phyloP scores from a whole-genome alignment of 2,329 filamentous ascomycete species.

The Aspergillus uvarum region DNA sequence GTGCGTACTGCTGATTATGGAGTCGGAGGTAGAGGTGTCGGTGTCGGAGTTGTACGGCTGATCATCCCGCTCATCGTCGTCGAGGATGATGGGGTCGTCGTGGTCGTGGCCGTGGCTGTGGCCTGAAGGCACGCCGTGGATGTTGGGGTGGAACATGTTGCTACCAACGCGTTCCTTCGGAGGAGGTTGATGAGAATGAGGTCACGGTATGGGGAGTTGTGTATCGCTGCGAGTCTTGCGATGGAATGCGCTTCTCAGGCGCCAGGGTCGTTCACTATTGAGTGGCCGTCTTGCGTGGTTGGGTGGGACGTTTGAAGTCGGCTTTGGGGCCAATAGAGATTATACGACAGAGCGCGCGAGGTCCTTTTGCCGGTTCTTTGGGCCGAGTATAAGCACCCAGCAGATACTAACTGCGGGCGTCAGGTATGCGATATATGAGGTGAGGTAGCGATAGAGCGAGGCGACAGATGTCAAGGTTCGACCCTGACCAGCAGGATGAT shows the following conservation, averaged over 20 bases:
- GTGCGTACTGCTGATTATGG: neutral
- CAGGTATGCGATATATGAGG: neutral
- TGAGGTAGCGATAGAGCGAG: neutral
- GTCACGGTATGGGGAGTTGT: neutral
- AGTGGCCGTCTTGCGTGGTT: too few relatives aligned
- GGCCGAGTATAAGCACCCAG: neutral
- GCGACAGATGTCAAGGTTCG: neutral
- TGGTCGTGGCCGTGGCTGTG: slow-evolving; percentile 9
- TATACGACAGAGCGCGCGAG: too few relatives aligned
- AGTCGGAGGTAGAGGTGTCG: neutral
- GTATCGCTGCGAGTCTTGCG: too few relatives aligned
- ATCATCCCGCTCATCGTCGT: slow-evolving; percentile 21
- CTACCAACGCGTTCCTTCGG: neutral
- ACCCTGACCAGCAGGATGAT: neutral
- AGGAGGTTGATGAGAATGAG: neutral
- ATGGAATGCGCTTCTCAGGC: too few relatives aligned
- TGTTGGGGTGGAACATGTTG: slow-evolving; percentile 18
- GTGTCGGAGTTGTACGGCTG: neutral
- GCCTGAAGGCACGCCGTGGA: neutral
- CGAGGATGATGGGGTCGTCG: slow-evolving; percentile 19
- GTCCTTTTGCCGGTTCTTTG: neutral
- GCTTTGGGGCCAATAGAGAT: too few relatives aligned
- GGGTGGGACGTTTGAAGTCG: too few relatives aligned
- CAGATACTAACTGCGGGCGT: neutral
- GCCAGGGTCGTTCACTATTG: too few relatives aligned